phyloP scores from a whole-genome alignment of 208 protist genomes.

The Sergeia podlipaevii region DNA sequence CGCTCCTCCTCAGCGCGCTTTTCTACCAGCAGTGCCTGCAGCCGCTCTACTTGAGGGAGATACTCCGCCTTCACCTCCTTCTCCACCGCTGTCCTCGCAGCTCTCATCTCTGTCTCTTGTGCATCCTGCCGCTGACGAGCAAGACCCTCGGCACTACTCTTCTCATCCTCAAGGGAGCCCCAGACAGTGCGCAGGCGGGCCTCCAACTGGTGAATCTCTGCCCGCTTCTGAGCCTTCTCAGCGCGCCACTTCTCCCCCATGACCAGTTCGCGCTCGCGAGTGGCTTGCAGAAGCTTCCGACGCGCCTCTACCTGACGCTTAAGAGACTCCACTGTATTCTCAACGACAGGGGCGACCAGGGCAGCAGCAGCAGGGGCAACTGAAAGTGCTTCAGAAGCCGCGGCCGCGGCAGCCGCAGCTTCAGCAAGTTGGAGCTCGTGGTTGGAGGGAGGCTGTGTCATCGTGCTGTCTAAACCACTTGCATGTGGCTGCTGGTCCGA shows the following conservation, averaged over 20 bases:
- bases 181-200: conserved; percentile 40
- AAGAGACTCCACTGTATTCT: conserved; percentile 50
- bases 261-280: conserved; percentile 44
- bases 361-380: not conserved
- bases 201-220: conserved; percentile 69
- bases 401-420: not conserved
- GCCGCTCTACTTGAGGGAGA: conserved; percentile 35
- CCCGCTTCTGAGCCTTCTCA: conserved; percentile 64
- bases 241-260: conserved; percentile 54
- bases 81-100: conserved; percentile 43
- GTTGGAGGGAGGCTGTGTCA: not conserved
- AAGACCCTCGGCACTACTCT: conserved; percentile 39
- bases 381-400: not conserved
- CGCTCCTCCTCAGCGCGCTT: conserved; percentile 42
- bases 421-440: not conserved
- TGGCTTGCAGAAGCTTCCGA: conserved; percentile 44
- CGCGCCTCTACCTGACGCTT: conserved; percentile 51
- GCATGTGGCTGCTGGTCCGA: too few species aligned
- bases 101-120: conserved; percentile 41
- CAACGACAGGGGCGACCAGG: conserved; percentile 10
- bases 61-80: conserved; percentile 42
- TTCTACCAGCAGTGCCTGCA: conserved; percentile 28
- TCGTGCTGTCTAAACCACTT: not conserved
- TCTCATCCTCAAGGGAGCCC: conserved; percentile 47
- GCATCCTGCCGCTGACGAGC: conserved; percentile 40